These are phyloP conservation scores for Erodium texanum DNA, from an alignment of 441 rosid species.

Conservation along the genomic window DNA sequence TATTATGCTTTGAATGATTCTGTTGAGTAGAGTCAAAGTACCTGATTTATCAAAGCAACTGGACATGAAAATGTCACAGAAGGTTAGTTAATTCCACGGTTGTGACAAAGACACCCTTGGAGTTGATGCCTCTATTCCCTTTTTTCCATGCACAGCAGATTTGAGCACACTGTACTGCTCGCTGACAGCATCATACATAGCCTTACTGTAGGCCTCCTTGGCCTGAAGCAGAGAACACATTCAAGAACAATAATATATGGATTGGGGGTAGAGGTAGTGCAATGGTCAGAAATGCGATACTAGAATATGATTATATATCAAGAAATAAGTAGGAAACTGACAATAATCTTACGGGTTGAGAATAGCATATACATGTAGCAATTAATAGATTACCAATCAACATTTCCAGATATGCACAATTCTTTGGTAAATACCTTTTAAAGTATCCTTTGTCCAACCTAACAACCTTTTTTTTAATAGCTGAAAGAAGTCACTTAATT, in stretches of 20 bases:
- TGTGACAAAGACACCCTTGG: constrained; percentile 59
- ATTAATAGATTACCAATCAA: background rate
- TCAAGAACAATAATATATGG: constrained; percentile 15
- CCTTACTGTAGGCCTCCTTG: constrained; percentile 46
- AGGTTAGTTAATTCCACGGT: constrained; percentile 50
- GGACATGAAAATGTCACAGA: constrained; percentile 9
- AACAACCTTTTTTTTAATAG: background rate
- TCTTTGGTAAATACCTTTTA: background rate
- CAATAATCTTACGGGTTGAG: background rate
- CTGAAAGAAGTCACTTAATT: background rate
- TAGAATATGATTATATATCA: background rate
- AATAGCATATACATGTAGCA: background rate
- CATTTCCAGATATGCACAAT: background rate
- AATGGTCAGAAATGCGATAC: background rate
- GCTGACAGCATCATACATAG: constrained; percentile 44
- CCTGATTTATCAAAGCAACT: constrained; percentile 19
- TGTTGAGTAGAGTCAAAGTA: constrained; percentile 6
- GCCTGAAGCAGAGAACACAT: constrained; percentile 40
- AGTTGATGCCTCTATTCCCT: constrained; percentile 56
- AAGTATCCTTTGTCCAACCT: background rate
- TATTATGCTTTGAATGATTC: background rate
- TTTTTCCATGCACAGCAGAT: constrained; percentile 52
- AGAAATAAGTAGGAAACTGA: background rate
- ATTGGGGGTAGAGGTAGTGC: background rate
- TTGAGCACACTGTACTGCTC: constrained; percentile 62